These are phyloP conservation scores for Tulasnella sp. DNA, from an alignment of 768 basidiomycete species.

Conservation along the genomic window DNA sequence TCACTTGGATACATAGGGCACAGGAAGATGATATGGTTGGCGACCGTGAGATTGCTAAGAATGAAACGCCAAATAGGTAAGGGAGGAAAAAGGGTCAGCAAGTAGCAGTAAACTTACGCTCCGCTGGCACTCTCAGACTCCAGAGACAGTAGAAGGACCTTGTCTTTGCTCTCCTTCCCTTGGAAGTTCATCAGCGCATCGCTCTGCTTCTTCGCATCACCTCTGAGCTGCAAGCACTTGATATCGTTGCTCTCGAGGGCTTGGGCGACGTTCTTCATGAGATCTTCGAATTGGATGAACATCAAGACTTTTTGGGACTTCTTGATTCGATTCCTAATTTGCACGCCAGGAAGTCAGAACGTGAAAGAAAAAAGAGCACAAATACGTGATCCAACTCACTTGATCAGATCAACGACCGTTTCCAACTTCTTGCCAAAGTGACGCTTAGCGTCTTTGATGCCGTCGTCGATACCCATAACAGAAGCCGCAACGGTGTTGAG, in stretches of 20 bases:
- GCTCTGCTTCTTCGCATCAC: slow-evolving; percentile 64
- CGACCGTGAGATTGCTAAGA: slow-evolving; percentile 68
- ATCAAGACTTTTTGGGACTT: slow-evolving; percentile 75
- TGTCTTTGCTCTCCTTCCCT: slow-evolving; percentile 52
- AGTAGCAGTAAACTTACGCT: slow-evolving; percentile 30
- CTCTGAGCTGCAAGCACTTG: slow-evolving; percentile 70
- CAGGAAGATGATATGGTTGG: slow-evolving; percentile 91
- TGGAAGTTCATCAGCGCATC: slow-evolving; percentile 83
- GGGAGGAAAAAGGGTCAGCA: background rate
- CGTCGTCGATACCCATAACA: slow-evolving; percentile 71
- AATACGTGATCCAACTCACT: slow-evolving; percentile 35
- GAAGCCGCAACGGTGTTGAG: slow-evolving; percentile 76
- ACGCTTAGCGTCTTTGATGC: slow-evolving; percentile 54
- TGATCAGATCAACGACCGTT: slow-evolving; percentile 62
- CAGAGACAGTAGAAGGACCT: slow-evolving; percentile 78
- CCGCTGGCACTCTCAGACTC: slow-evolving; percentile 95
- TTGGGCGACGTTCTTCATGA: slow-evolving; percentile 83
- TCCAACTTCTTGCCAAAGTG: slow-evolving; percentile 80
- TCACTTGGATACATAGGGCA: slow-evolving; percentile 69
- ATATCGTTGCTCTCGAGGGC: slow-evolving; percentile 65
- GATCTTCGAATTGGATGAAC: slow-evolving; percentile 93
- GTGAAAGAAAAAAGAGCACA: background rate
- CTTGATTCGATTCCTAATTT: slow-evolving; percentile 53
- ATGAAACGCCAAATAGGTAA: background rate
- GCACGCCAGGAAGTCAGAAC: no score